phyloP scores from a whole-genome alignment of 495 filamentous ascomycete species.

The Terfezia claveryi region DNA sequence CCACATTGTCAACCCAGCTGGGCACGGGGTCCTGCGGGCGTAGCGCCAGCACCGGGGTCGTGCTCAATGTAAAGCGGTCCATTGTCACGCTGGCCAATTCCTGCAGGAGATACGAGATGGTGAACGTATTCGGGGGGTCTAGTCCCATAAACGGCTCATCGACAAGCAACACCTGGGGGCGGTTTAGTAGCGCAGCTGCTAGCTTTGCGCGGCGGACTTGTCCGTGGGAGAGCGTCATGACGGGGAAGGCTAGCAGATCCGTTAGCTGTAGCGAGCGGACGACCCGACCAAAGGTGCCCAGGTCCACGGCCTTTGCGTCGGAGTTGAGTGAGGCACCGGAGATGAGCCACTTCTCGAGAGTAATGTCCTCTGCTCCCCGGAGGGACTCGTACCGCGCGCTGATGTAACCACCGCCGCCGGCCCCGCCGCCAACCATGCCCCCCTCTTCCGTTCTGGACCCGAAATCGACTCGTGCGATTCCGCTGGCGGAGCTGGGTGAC shows the following conservation, averaged over 20 bases:
- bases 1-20: conserved; percentile 49
- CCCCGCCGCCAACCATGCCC: conserved; percentile 22
- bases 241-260: conserved; percentile 48
- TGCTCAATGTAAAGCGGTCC: conserved; percentile 25
- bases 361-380: conserved; percentile 70
- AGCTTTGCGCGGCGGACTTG: conserved; percentile 74
- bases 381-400: conserved; percentile 82
- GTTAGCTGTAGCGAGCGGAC: conserved; percentile 40
- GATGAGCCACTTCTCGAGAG: conserved; percentile 51
- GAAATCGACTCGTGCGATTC: conserved; percentile 15
- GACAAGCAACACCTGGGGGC: conserved; percentile 60
- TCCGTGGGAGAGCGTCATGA: conserved; percentile 78
- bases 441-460: conserved; percentile 17
- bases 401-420: conserved; percentile 49
- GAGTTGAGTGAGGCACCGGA: conserved; percentile 56
- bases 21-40: conserved; percentile 71
- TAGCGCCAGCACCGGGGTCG: conserved; percentile 52
- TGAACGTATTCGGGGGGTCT: conserved; percentile 53
- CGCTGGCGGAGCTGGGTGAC: conserved; percentile 8
- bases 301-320: neutral
- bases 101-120: conserved; percentile 46
- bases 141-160: conserved; percentile 97
- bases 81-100: conserved; percentile 21
- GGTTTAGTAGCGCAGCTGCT: conserved; percentile 55
- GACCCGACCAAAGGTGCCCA: neutral